Conservation (phyloP, 108 stramenopile genomes). For the Cyclostephanos invisitatus region DNA sequence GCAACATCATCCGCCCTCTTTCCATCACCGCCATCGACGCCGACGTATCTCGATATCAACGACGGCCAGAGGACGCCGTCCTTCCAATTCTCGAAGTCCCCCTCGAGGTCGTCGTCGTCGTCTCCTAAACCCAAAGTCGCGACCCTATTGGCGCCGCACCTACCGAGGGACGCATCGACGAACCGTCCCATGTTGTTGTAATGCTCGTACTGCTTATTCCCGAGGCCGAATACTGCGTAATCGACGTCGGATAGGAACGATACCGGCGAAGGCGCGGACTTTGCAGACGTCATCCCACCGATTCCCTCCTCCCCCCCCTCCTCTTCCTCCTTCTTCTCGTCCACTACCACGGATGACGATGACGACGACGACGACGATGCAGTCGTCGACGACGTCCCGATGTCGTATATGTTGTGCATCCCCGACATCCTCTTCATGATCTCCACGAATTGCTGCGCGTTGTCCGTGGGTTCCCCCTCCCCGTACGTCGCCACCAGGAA, state of each 20-base stretch:
- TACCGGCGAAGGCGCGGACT: neutral
- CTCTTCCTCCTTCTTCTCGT: constrained; percentile 7
- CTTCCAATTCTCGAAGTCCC: constrained; percentile 97
- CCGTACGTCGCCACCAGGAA: constrained; percentile 98
- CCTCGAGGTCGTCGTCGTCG: constrained; percentile 95
- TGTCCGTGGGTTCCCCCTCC: constrained; percentile 99
- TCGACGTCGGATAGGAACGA: constrained; percentile 52
- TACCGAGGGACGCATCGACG: constrained; percentile 70
- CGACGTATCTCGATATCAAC: constrained; percentile 55
- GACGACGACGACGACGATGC: too few relatives aligned
- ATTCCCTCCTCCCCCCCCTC: constrained; percentile 13
- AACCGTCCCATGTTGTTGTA: constrained; percentile 96
- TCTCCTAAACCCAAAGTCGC: constrained; percentile 87
- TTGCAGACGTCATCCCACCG: neutral
- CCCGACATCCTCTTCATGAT: constrained; percentile 59
- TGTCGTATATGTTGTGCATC: constrained; percentile 35
- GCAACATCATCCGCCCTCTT: constrained; percentile 12
- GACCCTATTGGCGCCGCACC: constrained; percentile 75
- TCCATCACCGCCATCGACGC: constrained; percentile 6
- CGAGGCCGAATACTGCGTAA: constrained; percentile 97
- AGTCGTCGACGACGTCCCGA: neutral
- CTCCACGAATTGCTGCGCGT: constrained; percentile 81
- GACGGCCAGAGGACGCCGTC: constrained; percentile 76
- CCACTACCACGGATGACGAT: neutral
- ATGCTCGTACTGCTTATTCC: constrained; percentile 97